A percentile compares a stretch with the other conserved stretches of the same genome.
Evolutionary conservation across 371 early-diverging fungal species (phyloP).

Genomic region (Mortierella sp.): DNA sequence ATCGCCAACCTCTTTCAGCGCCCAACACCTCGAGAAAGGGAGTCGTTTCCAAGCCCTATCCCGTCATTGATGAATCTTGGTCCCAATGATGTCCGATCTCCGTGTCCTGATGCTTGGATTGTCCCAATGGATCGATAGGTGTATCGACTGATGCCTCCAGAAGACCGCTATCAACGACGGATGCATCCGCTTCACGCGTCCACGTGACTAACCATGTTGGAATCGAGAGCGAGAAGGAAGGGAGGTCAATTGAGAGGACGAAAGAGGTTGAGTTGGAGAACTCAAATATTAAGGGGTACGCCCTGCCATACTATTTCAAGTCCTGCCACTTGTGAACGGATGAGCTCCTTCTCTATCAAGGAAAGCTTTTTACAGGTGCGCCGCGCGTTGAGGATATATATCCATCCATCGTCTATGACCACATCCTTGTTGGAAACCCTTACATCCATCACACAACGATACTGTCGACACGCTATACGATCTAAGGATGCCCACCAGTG

Average conservation of each 20-base stretch:
- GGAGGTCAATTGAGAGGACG: not conserved
- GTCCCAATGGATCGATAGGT: no score
- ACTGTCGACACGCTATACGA: no score
- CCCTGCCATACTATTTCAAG: not conserved
- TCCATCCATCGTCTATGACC: conserved; percentile 14
- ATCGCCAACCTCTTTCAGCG: no score
- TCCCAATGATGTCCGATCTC: no score
- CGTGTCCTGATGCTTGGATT: no score
- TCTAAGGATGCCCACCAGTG: no score
- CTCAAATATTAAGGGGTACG: not conserved
- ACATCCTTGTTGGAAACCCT: no score
- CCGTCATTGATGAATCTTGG: no score
- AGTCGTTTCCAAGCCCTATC: no score
- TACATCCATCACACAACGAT: not conserved
- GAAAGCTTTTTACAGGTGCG: conserved; percentile 46
- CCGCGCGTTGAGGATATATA: conserved; percentile 6
- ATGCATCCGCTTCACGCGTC: not conserved
- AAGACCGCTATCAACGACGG: not conserved
- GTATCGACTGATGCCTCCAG: no score
- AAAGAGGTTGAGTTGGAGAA: not conserved
- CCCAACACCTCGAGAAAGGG: no score
- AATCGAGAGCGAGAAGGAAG: conserved; percentile 23
- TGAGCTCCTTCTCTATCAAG: conserved; percentile 31
- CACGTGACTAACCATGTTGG: conserved; percentile 32
- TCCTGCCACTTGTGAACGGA: not conserved